A percentile compares a stretch with the other conserved stretches of the same genome.
These are phyloP conservation scores for Conticribra guillardii DNA, from an alignment of 108 stramenopile species.

Conservation along the genomic window DNA sequence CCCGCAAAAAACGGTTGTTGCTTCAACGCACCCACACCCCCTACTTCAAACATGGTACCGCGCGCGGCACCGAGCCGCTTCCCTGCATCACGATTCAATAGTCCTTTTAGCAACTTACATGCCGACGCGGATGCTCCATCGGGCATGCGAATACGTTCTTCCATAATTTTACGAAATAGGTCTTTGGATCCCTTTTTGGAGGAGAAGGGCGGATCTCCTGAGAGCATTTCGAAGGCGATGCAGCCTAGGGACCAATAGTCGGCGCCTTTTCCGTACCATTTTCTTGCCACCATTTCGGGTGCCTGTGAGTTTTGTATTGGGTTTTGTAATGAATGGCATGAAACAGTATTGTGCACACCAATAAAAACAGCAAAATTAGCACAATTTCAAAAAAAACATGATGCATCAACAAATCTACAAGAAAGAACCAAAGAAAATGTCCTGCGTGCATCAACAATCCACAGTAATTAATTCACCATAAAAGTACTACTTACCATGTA, in stretches of 20 bases:
- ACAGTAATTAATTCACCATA: not conserved
- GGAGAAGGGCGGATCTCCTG: slow-evolving; percentile 93
- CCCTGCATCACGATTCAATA: slow-evolving; percentile 90
- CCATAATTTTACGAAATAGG: slow-evolving; percentile 95
- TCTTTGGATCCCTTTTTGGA: slow-evolving; percentile 86
- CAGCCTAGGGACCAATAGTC: slow-evolving; percentile 98
- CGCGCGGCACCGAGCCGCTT: slow-evolving; percentile 89
- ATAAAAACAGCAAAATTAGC: no score
- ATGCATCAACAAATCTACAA: no score
- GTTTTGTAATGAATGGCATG: not conserved
- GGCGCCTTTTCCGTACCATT: slow-evolving; percentile 96
- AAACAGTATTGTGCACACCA: no score
- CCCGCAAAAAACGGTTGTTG: slow-evolving; percentile 82
- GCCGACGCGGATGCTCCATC: slow-evolving; percentile 77
- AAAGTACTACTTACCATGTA: slow-evolving; percentile 72
- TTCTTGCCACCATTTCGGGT: slow-evolving; percentile 93
- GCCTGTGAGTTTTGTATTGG: no score
- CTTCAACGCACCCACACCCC: slow-evolving; percentile 95
- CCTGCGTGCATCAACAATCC: no score
- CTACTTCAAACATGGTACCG: slow-evolving; percentile 97
- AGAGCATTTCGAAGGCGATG: slow-evolving; percentile 96
- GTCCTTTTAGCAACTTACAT: slow-evolving; percentile 89
- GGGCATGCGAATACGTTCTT: slow-evolving; percentile 92
- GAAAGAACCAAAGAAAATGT: no score
- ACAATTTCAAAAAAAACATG: no score